Percentiles rank a stretch among this genome's conserved stretches.
phyloP scores from a whole-genome alignment of 1,139 yeast species.

The Suzukiozyma palmioleophila region DNA sequence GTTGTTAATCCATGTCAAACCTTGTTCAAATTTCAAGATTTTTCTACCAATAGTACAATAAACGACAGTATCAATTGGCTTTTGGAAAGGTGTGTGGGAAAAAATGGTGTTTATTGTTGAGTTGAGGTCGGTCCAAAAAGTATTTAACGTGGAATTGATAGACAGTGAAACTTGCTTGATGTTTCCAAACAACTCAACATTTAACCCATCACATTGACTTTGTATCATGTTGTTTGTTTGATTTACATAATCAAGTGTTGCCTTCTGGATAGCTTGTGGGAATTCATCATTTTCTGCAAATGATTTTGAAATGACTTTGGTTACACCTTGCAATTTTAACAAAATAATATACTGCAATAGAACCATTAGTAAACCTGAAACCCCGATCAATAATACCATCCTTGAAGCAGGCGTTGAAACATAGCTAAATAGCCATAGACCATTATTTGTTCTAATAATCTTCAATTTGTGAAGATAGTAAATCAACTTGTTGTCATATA shows the following conservation, averaged over 20 bases:
- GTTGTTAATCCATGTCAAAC: constrained; percentile 73
- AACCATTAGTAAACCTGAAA: constrained; percentile 47
- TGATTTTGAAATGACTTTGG: constrained; percentile 2
- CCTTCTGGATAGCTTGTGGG: constrained; percentile 4
- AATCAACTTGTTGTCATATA: constrained; percentile 15
- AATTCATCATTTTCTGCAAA: neutral
- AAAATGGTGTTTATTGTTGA: constrained; percentile 42
- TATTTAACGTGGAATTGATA: constrained; percentile 47
- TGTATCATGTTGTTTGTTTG: constrained; percentile 22
- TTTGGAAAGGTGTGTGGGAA: constrained; percentile 61
- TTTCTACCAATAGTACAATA: constrained; percentile 79
- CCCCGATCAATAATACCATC: constrained; percentile 39
- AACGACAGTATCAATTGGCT: constrained; percentile 62
- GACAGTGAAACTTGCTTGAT: constrained; percentile 46
- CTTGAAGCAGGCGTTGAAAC: constrained; percentile 44
- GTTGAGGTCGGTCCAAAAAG: constrained; percentile 26
- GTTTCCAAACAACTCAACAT: constrained; percentile 65
- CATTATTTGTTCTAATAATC: constrained; percentile 5
- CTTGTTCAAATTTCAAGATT: constrained; percentile 57
- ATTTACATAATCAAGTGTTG: constrained; percentile 14
- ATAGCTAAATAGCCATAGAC: constrained; percentile 48
- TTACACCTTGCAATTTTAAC: constrained; percentile 11
- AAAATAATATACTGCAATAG: constrained; percentile 44
- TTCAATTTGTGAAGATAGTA: constrained; percentile 12
- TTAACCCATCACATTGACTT: constrained; percentile 40